Evolutionary conservation across 305 asterid species (phyloP).

Genomic region (Withania somnifera): DNA sequence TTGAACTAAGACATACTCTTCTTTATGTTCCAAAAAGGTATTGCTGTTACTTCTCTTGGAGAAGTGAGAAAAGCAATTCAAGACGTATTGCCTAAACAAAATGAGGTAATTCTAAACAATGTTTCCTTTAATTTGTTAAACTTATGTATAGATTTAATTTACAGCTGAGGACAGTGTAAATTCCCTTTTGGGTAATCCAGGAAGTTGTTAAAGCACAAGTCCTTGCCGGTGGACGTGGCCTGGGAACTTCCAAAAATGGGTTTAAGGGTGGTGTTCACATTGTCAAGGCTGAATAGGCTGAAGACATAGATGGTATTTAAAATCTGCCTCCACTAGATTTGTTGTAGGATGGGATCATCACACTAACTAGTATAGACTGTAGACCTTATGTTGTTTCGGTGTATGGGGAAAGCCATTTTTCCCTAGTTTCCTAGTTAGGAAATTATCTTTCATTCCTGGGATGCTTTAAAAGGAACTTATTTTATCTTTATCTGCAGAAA

Average conservation of each 20-base stretch:
- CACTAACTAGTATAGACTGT: background rate
- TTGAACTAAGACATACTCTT: no score
- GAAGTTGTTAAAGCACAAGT: conserved; percentile 86
- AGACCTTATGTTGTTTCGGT: background rate
- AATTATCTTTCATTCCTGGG: background rate
- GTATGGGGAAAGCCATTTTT: no score
- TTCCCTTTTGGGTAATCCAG: conserved; percentile 23
- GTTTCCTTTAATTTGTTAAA: background rate
- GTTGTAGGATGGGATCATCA: background rate
- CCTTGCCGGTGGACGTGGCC: conserved; percentile 96
- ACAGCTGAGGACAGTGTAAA: background rate
- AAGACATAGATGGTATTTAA: conserved; percentile 60
- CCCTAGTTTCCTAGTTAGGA: background rate
- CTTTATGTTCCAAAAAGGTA: conserved; percentile 85
- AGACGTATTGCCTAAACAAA: conserved; percentile 49
- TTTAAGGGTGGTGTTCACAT: conserved; percentile 90
- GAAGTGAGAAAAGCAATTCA: conserved; percentile 59
- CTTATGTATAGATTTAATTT: background rate
- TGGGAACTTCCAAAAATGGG: conserved; percentile 87
- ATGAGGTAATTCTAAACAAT: conserved; percentile 42
- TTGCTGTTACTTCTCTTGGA: conserved; percentile 56
- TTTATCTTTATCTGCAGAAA: background rate
- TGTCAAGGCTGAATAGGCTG: conserved; percentile 70
- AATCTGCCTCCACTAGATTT: background rate
- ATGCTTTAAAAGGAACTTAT: background rate